Evolutionary conservation across 306 rosid genomes (phyloP), one percentile per base, ranked within the genome.

Genomic region (Quercus agrifolia): DNA sequence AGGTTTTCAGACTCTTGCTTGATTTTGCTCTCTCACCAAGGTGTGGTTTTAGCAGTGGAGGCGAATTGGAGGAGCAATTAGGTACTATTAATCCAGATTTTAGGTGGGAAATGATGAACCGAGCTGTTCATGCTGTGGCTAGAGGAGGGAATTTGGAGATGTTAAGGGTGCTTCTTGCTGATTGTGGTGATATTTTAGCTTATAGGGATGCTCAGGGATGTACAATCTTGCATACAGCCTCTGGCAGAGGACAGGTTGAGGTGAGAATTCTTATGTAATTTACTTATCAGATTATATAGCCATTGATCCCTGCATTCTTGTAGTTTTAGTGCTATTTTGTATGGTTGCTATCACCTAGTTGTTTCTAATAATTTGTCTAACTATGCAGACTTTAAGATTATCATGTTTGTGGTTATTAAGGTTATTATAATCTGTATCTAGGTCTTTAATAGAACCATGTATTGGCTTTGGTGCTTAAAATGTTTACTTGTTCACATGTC

Each of bases 111-210:
- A 90, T 94, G 92, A 80, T 88, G 78, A 91, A 89, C 79, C 82
- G 97, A 62, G 97, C 89, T 13, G 80, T 89, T 83, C 98, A 94
- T 74, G 96, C 97, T 74, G 89, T 91, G 13, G 92, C 97, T 3
- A 91, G 97, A 86, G 98, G 97, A 64, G 98, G 97, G 72, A 94
- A 89, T 78, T 81, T 88, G 93, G 89, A 91, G 88, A 84, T 92
- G 58, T 69, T 94, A 83, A 88, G 80, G 75, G 74, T 82, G 76
- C 81, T 94, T 75, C 76, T 91, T 71, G 86, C 73, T 55, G 81
- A 55, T 44, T 88, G 49, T 75, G 79, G 75, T 76, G 87, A 77
- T 66, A 52, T 91, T 72, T 84, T 89, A 74, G 86, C 46, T 6
- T 85, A 82, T 71, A 86, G 86, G 77, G 97, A 94, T 84, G 78